Evolutionary conservation across 495 filamentous ascomycete species (phyloP), one percentile per base, ranked within the genome.

Genomic region (Aspergillus nanangensis): DNA sequence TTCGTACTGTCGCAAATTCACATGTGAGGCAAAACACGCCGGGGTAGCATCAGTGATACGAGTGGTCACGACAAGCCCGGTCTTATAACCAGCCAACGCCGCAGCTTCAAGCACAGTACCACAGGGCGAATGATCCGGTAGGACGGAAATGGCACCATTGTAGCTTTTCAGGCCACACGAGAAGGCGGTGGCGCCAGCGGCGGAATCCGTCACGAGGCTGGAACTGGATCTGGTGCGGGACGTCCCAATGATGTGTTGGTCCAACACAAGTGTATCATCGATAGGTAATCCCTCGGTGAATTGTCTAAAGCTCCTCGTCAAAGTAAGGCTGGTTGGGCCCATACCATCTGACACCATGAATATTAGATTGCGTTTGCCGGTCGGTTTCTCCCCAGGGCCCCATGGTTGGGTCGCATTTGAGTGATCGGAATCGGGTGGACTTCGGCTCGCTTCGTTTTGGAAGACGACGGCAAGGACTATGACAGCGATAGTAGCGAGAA

Each of bases 281-380:
- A 76, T 69, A 3, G 86, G 82, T 13, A 91, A 70, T 10, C 78
- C 80, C 25, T 82, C 72, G n/a, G 69, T 61, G 25, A 75, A 70
- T 63, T 98, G 93, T 22, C 81, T 75, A 70, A 88, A 97, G 57
- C 79, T 82, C 37, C 93, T 74, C 5, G 94, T 96, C 59, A 97
- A 65, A 10, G 81, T 81, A 19, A 97, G 75, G 60, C 88, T 92
- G 17, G 91, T 87, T 3, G 93, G 93, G 0, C 93, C 93, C 94
- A 98, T 97, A 44, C 92, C 93, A 59, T 98, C 93, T 0, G 88
- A 94, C 8, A 98, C 94, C 94, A 98, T 97, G 73, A 98, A 97
- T 48, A 98, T 84, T 31, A 97, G 66, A 58, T 96, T 98, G 19
- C 86, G 76, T 67, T 97, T 98, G 11, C 87, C 86, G n/a, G 57